Base-by-base conservation (phyloP, 352 stramenopile species). In the Elongisporangium prolatum region DNA sequence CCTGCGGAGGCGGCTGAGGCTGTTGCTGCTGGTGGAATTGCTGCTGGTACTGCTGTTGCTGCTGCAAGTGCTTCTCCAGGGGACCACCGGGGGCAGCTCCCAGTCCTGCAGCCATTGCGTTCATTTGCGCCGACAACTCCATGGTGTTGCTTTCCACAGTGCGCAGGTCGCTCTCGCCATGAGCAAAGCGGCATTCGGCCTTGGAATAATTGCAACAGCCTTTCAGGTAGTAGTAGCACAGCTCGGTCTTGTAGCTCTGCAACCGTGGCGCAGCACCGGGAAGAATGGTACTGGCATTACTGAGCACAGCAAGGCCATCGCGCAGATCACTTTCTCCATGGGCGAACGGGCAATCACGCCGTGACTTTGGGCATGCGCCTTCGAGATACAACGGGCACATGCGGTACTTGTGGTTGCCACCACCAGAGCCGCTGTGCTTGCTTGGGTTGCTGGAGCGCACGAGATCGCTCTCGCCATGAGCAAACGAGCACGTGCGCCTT, bases 181-280 rank as follows among this genome's bases (percentile, higher is more conserved):
- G 85, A n/a, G 85, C 85, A 34, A 95, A 95, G n/a, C 85, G 77
- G 22, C 85, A 95, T 52, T 95, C 85, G 4, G 93, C 85, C 63
- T 89, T 95, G 3, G 83, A 76, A 69, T 91, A 95, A 68, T 95
- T 95, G 75, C 85, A 95, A 62, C 86, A 91, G 22, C 85, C 85
- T 49, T 93, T 92, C 22, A 95, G 67, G 55, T 91, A 95, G 66
- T 93, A 95, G 65, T 92, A 95, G 71, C 85, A 95, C 48, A 95
- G 60, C 65, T 95, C 82, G 0, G 85, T 95, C 81, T 95, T 95
- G 77, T 95, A 95, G 63, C 85, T 95, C 64, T 95, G 82, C 34
- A 93, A 64, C 28, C 85, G 72, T 51, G 83, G 81, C 7, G 80
- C 82, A 11, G 80, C 72, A 10, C 77, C 56, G 16, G 73, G 71